Conservation (phyloP, 2,329 filamentous ascomycete species). For the Niveomyces coronatus region DNA sequence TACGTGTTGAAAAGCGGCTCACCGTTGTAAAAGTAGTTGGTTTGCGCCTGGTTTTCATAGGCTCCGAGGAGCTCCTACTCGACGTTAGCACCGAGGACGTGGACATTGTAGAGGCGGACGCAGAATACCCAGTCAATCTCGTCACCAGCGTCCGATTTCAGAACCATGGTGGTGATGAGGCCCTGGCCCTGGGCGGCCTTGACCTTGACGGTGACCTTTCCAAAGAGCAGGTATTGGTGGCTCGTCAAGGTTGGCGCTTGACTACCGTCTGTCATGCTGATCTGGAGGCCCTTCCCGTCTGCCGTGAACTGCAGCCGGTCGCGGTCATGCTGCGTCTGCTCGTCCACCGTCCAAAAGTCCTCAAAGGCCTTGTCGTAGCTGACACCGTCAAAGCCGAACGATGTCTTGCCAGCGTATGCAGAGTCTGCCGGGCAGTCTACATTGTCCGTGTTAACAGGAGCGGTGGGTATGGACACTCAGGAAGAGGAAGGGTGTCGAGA, state of each 20-base stretch:
- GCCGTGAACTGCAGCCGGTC: constrained; percentile 17
- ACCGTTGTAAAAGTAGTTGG: constrained; percentile 71
- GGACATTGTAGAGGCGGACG: not conserved
- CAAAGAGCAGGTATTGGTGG: constrained; percentile 79
- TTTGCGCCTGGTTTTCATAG: constrained; percentile 50
- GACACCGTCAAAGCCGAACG: constrained; percentile 54
- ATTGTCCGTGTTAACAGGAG: not conserved
- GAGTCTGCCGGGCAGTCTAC: constrained; percentile 51
- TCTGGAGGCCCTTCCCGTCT: constrained; percentile 19
- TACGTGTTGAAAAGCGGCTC: constrained; percentile 40
- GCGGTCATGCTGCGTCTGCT: constrained; percentile 21
- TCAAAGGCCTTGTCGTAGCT: constrained; percentile 29
- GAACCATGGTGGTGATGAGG: constrained; percentile 65
- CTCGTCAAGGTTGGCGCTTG: constrained; percentile 54
- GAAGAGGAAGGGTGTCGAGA: not conserved
- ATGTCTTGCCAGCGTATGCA: constrained; percentile 46
- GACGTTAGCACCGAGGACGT: not conserved
- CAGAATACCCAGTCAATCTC: constrained; percentile 46
- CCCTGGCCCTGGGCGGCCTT: constrained; percentile 62
- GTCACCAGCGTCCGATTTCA: constrained; percentile 69
- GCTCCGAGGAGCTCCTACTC: constrained; percentile 20
- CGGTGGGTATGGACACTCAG: not conserved
- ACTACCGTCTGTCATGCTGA: constrained; percentile 46
- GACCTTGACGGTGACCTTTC: constrained; percentile 58
- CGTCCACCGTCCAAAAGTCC: constrained; percentile 22